A percentile compares a stretch with the other conserved stretches of the same genome.
Evolutionary conservation across 805 yeast genomes (phyloP).

Genomic region (Sugiyamaella smithiae): DNA sequence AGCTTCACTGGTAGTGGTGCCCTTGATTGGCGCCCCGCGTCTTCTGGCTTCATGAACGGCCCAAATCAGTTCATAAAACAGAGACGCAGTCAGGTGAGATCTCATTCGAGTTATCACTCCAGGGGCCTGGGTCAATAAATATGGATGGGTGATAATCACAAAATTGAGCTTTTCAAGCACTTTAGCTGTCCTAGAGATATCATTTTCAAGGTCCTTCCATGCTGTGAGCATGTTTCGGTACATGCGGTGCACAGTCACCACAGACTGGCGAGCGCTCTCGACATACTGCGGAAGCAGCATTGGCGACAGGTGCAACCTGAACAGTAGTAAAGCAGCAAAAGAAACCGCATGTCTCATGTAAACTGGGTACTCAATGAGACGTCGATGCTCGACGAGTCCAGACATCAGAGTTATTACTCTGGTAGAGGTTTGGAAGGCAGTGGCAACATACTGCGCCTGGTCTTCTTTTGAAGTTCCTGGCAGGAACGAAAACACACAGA

Average conservation of each 20-base stretch:
- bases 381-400: conserved; percentile 61
- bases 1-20: conserved; percentile 15
- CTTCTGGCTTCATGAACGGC: conserved; percentile 92
- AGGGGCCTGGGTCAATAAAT: conserved; percentile 66
- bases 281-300: conserved; percentile 64
- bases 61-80: conserved; percentile 90
- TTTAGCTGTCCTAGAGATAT: conserved; percentile 86
- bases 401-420: conserved; percentile 76
- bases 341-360: conserved; percentile 84
- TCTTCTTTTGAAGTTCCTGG: conserved; percentile 78
- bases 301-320: conserved; percentile 78
- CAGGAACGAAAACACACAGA: conserved; percentile 84
- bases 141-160: conserved; percentile 84
- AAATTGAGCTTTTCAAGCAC: conserved; percentile 85
- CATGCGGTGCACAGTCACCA: conserved; percentile 86
- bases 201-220: conserved; percentile 89
- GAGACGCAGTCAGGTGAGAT: conserved; percentile 85
- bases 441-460: conserved; percentile 78
- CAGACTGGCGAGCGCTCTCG: conserved; percentile 87
- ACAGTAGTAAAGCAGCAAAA: conserved; percentile 68
- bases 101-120: conserved; percentile 84
- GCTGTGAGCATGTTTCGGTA: conserved; percentile 85
- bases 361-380: conserved; percentile 80
- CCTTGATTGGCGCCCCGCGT: conserved; percentile 37
- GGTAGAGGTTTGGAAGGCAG: conserved; percentile 78